Base-by-base conservation (phyloP, 129 eudicot species). In the Calendula officinalis region DNA sequence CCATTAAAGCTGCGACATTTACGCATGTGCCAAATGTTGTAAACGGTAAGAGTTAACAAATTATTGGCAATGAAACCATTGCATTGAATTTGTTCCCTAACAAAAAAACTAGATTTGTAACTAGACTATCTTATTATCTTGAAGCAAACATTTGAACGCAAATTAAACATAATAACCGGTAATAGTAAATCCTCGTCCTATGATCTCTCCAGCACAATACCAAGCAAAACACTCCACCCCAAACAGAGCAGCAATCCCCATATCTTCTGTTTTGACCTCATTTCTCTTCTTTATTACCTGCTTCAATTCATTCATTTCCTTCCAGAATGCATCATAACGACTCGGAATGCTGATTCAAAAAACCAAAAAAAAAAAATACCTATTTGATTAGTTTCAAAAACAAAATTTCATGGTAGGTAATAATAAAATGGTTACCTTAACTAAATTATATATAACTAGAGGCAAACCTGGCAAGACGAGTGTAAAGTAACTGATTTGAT, bases 211-310 rank as follows among this genome's bases (percentile, higher is more conserved):
- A 48, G 82, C 83, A 71, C 86, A 80, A 67, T 40, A 84, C 86
- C 83, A 84, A 38, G 81, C 86, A 80, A 62, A 80, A 75, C 83
- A 80, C 60, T 84, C 90, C 10, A 84, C 58, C 45, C 90, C 90
- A 54, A 84, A 80, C 56, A 84, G 51, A 17, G 77, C 80, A 10
- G 83, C 90, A 53, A 81, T 75, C 13, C 86, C 90, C 13, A 78
- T 83, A 67, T 80, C 77, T 76, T 84, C 86, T 8, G 80, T 80
- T 73, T 71, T 76, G 77, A 80, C 3, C 5, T 84, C 86, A 41
- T 71, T 53, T 72, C 81, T 80, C 68, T 80, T 73, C 77, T 74
- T 84, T 83, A 81, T 77, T 36, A 64, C 4, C 8, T 77, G 64
- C 81, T 84, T 84, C 13, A 77, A 75, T n/a, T 61, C 67, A 64